Evolutionary conservation across 805 yeast genomes (phyloP).

Genomic region (Candida succiphila): DNA sequence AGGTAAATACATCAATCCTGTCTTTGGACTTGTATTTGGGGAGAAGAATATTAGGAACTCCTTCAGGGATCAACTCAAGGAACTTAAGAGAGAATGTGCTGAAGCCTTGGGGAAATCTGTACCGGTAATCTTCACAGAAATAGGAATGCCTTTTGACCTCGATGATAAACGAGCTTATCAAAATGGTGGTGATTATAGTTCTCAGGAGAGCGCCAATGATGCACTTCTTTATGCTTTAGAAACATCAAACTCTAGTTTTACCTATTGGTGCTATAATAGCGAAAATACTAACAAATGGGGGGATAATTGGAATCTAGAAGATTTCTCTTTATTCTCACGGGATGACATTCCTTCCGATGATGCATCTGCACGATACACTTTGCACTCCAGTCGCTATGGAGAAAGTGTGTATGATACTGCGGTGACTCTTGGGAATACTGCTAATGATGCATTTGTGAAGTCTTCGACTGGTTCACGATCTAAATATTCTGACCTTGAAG

Average conservation of each 20-base stretch:
- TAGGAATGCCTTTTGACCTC: conserved; percentile 98
- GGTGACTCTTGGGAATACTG: conserved; percentile 4
- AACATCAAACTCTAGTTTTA: conserved; percentile 56
- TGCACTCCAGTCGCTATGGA: background rate
- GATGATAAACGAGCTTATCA: conserved; percentile 64
- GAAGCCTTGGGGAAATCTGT: conserved; percentile 48
- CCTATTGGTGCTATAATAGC: conserved; percentile 80
- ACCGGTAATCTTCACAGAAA: conserved; percentile 80
- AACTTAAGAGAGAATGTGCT: conserved; percentile 54
- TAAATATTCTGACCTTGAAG: too few relatives aligned
- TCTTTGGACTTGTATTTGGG: conserved; percentile 71
- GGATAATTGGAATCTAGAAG: conserved; percentile 90
- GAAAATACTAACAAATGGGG: conserved; percentile 77
- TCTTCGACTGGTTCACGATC: too few relatives aligned
- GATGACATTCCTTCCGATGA: conserved; percentile 33
- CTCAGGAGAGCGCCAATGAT: conserved; percentile 79
- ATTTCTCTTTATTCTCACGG: conserved; percentile 75
- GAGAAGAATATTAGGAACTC: conserved; percentile 69
- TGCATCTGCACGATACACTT: background rate
- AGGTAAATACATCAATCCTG: conserved; percentile 63
- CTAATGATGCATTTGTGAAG: too few relatives aligned
- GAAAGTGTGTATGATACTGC: background rate
- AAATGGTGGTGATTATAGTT: conserved; percentile 58
- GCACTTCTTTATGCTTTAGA: conserved; percentile 76
- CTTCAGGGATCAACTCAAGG: conserved; percentile 56